A percentile compares a stretch with the other conserved stretches of the same genome.
Evolutionary conservation across 768 basidiomycete species (phyloP).

Genomic region (Suillus subluteus): DNA sequence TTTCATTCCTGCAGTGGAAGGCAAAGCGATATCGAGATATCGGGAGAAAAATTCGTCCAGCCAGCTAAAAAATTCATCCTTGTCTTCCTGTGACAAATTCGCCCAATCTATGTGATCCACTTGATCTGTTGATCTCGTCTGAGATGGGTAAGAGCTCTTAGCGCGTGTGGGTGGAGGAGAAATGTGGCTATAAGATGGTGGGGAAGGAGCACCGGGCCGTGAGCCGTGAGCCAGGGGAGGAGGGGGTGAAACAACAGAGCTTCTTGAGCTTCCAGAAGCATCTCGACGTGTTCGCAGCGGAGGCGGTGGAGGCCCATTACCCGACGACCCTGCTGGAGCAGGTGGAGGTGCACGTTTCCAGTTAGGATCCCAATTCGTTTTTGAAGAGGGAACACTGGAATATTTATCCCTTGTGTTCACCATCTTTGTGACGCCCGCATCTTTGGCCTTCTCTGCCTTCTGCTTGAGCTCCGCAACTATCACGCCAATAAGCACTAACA

Average conservation of each 20-base stretch:
- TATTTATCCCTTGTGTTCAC: constrained; percentile 60
- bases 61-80: constrained; percentile 75
- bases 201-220: constrained; percentile 19
- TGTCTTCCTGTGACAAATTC: constrained; percentile 68
- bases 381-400: constrained; percentile 58
- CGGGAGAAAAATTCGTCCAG: constrained; percentile 79
- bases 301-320: constrained; percentile 33
- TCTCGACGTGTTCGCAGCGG: constrained; percentile 33
- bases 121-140: constrained; percentile 8
- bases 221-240: constrained; percentile 22
- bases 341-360: constrained; percentile 55
- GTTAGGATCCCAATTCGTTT: constrained; percentile 64
- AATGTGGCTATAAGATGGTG: constrained; percentile 21
- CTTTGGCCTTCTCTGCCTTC: constrained; percentile 65
- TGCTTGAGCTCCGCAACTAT: constrained; percentile 69
- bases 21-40: constrained; percentile 35
- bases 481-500: constrained; percentile 9
- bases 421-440: constrained; percentile 53
- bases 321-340: constrained; percentile 13
- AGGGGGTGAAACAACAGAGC: constrained; percentile 22
- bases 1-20: constrained; percentile 13
- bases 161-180: constrained; percentile 32
- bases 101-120: constrained; percentile 61
- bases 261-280: constrained; percentile 11
- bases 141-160: constrained; percentile 29